Base-by-base conservation (phyloP, 31 red algal species). In the Endocladia muricata region DNA sequence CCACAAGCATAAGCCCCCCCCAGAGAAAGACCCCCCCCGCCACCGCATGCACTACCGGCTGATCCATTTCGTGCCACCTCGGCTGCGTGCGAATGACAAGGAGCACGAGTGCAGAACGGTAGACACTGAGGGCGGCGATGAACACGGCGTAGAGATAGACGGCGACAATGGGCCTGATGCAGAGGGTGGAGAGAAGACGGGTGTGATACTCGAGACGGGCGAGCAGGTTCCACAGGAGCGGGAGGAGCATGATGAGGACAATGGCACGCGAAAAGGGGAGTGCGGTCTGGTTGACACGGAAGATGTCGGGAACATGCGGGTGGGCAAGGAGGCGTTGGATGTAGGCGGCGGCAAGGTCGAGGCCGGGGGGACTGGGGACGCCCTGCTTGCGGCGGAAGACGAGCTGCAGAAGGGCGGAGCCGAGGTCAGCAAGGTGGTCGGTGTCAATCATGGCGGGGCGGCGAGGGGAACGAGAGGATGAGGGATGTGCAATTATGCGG, bases 171-270 rank as follows among this genome's bases (percentile, higher is more conserved):
- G 88, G 82, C 3, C 81, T 82, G 25, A 69, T 19, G 36, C 70
- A n/a, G n/a, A 98, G 15, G 3, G 68, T 68, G 41, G 86, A 90
- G 6, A 85, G 26, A 37, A 70, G 59, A 23, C 65, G 61, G 38
- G 91, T 94, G 61, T 77, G 78, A 38, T 88, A 94, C 64, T 94
- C 95, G 17, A 94, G 51, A 1, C 77, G 79, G 34, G 82, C 95
- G 22, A 91, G 57, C 3, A 76, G 54, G 49, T 98, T 98, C 95
- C 95, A 98, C 17, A 94, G 52, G 2, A 98, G 47, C 1, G 95
- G 95, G 29, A 86, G 85, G 2, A 88, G 60, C 2, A 79, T 55
- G 21, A 79, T 93, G 34, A 74, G 81, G 22, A 93, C 13, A 31
- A 94, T 43, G 17, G 94, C 94, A 4, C 93, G 74, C 7, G 91